Conservation (phyloP, 371 early-diverging fungal species). For the Mucor mucedo region DNA sequence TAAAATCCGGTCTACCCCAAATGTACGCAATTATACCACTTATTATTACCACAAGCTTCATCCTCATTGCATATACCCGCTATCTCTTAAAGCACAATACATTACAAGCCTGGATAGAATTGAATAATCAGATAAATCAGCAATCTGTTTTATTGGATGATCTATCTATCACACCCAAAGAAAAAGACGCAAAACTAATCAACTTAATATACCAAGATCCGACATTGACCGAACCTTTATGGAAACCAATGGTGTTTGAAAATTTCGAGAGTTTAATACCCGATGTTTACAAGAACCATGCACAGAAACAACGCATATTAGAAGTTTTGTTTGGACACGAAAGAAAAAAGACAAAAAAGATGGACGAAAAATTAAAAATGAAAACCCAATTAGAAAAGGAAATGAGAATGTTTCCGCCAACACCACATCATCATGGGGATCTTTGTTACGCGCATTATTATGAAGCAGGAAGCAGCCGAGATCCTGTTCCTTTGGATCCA, state of each 20-base stretch:
- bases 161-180: too few species aligned
- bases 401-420: not conserved
- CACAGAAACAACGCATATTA: constrained; percentile 4
- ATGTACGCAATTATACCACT: constrained; percentile 64
- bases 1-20: constrained; percentile 49
- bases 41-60: constrained; percentile 64
- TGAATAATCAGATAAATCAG: not conserved
- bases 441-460: not conserved
- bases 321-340: not conserved
- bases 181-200: constrained; percentile 15
- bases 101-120: constrained; percentile 5
- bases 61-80: constrained; percentile 49
- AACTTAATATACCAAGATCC: constrained; percentile 55
- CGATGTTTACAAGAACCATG: constrained; percentile 40
- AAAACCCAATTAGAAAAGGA: not conserved
- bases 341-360: not conserved
- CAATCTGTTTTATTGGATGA: not conserved
- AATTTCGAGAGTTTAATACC: constrained; percentile 56
- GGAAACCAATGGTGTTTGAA: constrained; percentile 61
- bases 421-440: not conserved
- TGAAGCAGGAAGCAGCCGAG: not conserved
- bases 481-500: not conserved
- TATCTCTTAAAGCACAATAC: constrained; percentile 16
- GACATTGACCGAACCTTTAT: constrained; percentile 41
- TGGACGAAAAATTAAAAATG: not conserved